Base-by-base conservation (phyloP, 2,329 filamentous ascomycete species). In the Fusarium beomiforme region DNA sequence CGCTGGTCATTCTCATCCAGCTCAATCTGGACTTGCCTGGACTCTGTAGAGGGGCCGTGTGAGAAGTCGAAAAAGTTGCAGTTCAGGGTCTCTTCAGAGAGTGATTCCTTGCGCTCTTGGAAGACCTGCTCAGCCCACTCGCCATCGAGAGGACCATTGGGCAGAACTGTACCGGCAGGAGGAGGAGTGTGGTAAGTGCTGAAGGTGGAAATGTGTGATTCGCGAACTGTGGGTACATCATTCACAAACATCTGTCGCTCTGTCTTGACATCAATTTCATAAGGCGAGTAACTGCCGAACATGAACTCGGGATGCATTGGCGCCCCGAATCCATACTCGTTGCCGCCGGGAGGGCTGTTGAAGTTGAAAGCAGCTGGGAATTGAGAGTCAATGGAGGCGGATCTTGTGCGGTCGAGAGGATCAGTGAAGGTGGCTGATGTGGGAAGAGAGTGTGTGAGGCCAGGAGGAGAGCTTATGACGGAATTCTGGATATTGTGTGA, bases 211-310 rank as follows among this genome's bases (percentile, higher is more conserved):
- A 94, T 91, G 34, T 93, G 93, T 16, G 94, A 97, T 82, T 98
- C 95, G 73, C 90, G 87, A 66, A 95, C 86, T 17, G 94, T 92
- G 8, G 93, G 94, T 60, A 97, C 88, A 79, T 98, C 93, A 77
- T 98, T 94, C 81, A 98, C 91, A 81, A 93, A 97, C 85, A 97
- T 94, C 75, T 98, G 94, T 71, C 93, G 89, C 84, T 98, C 95
- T 2, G 95, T 98, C 87, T 95, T 97, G 84, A 98, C 92, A 80
- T 98, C 95, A 67, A 98, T 91, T 82, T 98, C 95, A 79, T 97
- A 98, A 0, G 95, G 94, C 23, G 92, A 89, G 80, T 88, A 92
- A 71, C 88, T 84, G 70, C 80, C 80, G 65, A 87, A 86, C 81
- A 88, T 85, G 77, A 89, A 81, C 79, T 92, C 87, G 16, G 86